Percentiles rank a stretch among this genome's conserved stretches.
Evolutionary conservation across 2,329 filamentous ascomycete species (phyloP).

Genomic region (Camillea tinctor): DNA sequence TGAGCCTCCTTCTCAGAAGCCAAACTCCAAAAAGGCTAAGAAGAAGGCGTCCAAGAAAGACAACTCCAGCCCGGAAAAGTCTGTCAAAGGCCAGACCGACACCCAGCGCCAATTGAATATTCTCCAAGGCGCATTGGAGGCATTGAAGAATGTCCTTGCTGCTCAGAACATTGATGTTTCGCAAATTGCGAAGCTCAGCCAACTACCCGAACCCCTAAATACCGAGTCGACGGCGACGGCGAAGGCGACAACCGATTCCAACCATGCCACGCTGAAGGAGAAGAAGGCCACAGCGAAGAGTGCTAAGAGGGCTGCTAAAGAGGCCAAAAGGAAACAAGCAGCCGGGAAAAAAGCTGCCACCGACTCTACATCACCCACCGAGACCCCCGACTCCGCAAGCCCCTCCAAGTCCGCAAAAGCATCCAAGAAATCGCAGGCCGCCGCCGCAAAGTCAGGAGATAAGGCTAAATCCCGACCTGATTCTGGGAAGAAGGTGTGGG

Average conservation of each 20-base stretch:
- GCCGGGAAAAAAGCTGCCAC: background rate
- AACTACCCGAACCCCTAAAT: background rate
- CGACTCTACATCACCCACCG: too few relatives aligned
- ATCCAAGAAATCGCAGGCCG: background rate
- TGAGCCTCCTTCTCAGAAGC: background rate
- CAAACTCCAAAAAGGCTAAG: background rate
- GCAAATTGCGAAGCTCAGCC: constrained; percentile 14
- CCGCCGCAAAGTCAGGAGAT: background rate
- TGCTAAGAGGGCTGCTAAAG: background rate
- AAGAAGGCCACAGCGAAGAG: background rate
- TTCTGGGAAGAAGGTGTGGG: background rate
- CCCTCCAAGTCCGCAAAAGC: background rate
- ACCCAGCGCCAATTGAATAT: constrained; percentile 31
- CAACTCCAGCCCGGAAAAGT: constrained; percentile 22
- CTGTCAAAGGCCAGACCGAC: constrained; percentile 8
- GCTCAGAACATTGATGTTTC: constrained; percentile 31
- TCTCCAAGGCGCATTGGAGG: constrained; percentile 36
- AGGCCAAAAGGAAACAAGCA: background rate
- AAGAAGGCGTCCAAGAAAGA: background rate
- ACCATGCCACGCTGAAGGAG: background rate
- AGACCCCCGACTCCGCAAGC: background rate
- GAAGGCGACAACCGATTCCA: too few relatives aligned
- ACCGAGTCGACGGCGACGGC: background rate
- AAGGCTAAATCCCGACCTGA: background rate
- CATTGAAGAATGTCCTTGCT: constrained; percentile 38